Base-by-base conservation (phyloP, 768 basidiomycete species). In the Heimioporus sp. region DNA sequence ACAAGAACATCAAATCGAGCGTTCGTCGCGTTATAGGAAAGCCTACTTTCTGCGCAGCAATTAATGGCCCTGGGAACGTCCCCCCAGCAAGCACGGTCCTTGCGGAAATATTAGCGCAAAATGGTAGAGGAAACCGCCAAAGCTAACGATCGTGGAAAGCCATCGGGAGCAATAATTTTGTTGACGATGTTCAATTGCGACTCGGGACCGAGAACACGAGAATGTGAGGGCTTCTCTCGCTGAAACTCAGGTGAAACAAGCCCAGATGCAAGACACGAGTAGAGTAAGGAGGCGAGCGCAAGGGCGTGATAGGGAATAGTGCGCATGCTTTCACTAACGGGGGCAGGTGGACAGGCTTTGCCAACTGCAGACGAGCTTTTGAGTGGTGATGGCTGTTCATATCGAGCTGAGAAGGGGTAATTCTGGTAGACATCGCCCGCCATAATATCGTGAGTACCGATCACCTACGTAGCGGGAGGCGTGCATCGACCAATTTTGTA, bases 111-210 rank as follows among this genome's bases (percentile, higher is more conserved):
- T 57, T 38, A 60, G 46, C 38, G 17, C 16, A 24, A 48, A 34
- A 38, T 7, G 15, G 17, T 13, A 19, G 30, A 34, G 8, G 38
- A 21, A 37, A 28, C 4, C n/a, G 10, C 17, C 3, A 51, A 21
- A 30, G 68, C 74, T 40, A 75, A 54, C 73, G 72, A 68, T 67
- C 54, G 63, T 43, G 46, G 57, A 48, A 76, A 80, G 5, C 80
- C 79, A 68, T 81, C 80, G 6, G 80, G 80, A 20, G 75, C 56
- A 47, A 80, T 72, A 34, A 58, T 40, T 36, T 64, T 64, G 53
- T 78, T 79, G n/a, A 68, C 67, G 30, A 80, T 66, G 28, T 67
- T 54, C 16, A 80, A 36, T 10, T 66, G 62, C n/a, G 66, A 24
- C 13, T 58, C 44, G 19, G 63, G 63, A 17, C 61, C 64, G 3